A percentile compares a stretch with the other conserved stretches of the same genome.
These are phyloP conservation scores for Pyracantha coccinea DNA, from an alignment of 331 rosid genomes.

Conservation along the genomic window DNA sequence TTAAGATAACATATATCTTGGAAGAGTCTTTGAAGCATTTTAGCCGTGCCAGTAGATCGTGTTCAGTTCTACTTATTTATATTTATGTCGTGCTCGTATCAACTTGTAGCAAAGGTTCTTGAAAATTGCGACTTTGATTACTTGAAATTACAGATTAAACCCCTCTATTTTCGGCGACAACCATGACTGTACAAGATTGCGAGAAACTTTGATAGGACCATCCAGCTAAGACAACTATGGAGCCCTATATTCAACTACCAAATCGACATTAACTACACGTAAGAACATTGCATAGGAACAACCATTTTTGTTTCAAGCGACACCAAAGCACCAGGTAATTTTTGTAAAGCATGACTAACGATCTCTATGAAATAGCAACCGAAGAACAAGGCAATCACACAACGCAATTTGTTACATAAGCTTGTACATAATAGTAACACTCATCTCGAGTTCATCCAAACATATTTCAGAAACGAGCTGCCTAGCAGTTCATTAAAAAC, in stretches of 20 bases:
- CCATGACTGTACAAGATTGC: background rate
- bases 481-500: background rate
- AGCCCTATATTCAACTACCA: background rate
- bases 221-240: background rate
- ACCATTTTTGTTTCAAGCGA: no score
- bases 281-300: no score
- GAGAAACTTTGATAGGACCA: no score
- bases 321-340: no score
- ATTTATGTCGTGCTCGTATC: background rate
- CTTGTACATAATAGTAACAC: background rate
- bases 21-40: background rate
- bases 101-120: no score
- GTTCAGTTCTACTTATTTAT: no score
- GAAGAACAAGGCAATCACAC: background rate
- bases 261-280: no score
- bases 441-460: background rate
- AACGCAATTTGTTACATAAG: background rate
- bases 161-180: background rate
- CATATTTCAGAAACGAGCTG: background rate
- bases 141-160: no score
- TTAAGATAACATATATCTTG: no score
- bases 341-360: background rate
- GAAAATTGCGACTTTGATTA: background rate
- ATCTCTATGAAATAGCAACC: background rate
- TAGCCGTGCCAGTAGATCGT: fast-evolving